These are phyloP conservation scores for Ophiosphaerella herpotricha DNA, from an alignment of 2,329 filamentous ascomycete species.

Conservation along the genomic window DNA sequence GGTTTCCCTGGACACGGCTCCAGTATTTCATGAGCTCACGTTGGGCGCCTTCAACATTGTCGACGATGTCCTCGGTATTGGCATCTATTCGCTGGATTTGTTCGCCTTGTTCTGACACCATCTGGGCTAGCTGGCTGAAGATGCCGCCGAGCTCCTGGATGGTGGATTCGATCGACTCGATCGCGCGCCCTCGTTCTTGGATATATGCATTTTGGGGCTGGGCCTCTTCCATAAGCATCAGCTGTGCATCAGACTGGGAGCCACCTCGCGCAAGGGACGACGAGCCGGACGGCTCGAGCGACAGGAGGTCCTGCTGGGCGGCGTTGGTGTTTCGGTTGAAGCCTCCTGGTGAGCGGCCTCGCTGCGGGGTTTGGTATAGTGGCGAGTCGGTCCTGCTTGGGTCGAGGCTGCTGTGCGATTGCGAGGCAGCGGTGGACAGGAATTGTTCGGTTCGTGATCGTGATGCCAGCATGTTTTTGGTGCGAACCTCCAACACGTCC, in stretches of 20 bases:
- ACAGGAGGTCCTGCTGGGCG: constrained; percentile 69
- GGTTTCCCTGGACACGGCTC: constrained; percentile 89
- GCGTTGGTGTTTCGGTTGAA: constrained; percentile 52
- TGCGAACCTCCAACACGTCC: constrained; percentile 92
- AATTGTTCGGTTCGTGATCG: constrained; percentile 94
- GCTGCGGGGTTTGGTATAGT: constrained; percentile 77
- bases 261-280: constrained; percentile 52
- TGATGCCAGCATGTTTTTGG: constrained; percentile 96
- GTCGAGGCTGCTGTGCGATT: constrained; percentile 65
- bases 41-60: constrained; percentile 97
- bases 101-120: constrained; percentile 97
- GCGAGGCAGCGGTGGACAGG: constrained; percentile 83
- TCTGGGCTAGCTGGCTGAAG: constrained; percentile 90
- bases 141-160: constrained; percentile 91
- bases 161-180: constrained; percentile 94
- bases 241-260: constrained; percentile 76
- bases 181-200: constrained; percentile 89
- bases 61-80: constrained; percentile 96
- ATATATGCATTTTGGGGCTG: constrained; percentile 87
- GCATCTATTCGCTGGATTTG: constrained; percentile 98
- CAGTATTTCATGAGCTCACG: constrained; percentile 96
- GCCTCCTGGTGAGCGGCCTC: constrained; percentile 61
- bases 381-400: constrained; percentile 79
- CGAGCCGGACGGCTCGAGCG: constrained; percentile 70
- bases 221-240: constrained; percentile 87